These are phyloP conservation scores for Wickerhamomyces silvicola DNA, from an alignment of 805 yeast species.

Conservation along the genomic window DNA sequence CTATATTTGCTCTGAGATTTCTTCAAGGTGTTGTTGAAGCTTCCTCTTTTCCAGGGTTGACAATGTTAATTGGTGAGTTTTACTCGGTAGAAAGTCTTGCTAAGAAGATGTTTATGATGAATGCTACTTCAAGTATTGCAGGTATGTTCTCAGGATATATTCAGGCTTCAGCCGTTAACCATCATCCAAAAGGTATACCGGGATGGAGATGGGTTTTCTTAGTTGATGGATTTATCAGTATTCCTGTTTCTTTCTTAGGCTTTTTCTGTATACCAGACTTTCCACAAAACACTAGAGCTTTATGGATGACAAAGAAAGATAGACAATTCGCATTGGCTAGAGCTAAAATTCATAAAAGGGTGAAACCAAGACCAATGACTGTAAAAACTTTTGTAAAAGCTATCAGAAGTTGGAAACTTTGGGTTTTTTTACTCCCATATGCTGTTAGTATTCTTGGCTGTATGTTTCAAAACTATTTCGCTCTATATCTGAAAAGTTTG, in stretches of 20 bases:
- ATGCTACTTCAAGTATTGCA: conserved; percentile 5
- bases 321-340: conserved; percentile 20
- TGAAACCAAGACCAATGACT: conserved; percentile 45
- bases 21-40: conserved; percentile 10
- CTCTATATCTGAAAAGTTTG: conserved; percentile 2
- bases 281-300: conserved; percentile 6
- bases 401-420: conserved; percentile 43
- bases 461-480: background rate
- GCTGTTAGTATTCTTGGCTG: conserved; percentile 1
- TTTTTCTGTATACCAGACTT: conserved; percentile 31
- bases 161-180: conserved; percentile 40
- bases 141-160: conserved; percentile 30
- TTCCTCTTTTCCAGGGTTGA: conserved; percentile 8
- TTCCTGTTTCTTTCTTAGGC: conserved; percentile 39
- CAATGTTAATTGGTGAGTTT: conserved; percentile 6
- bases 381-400: conserved; percentile 55
- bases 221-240: conserved; percentile 38
- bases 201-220: conserved; percentile 49
- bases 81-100: conserved; percentile 5
- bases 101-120: conserved; percentile 9
- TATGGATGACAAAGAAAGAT: conserved; percentile 7
- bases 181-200: conserved; percentile 31
- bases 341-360: conserved; percentile 37
- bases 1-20: conserved; percentile 6
- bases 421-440: conserved; percentile 3